These are phyloP conservation scores for Pichia cactophila DNA, from an alignment of 1,139 yeast species.

Conservation along the genomic window DNA sequence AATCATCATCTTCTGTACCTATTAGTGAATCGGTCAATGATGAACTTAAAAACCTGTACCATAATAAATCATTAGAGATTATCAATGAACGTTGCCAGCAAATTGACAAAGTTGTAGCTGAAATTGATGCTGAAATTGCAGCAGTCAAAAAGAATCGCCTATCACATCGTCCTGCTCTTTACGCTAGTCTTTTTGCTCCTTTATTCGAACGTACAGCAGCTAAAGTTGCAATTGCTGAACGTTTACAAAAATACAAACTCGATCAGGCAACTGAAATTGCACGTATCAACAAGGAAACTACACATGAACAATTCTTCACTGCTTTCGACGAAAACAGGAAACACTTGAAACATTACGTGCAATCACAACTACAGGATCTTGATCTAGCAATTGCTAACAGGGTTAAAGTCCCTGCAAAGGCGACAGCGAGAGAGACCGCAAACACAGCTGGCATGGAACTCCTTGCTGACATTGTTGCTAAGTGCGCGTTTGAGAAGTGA, in stretches of 20 bases:
- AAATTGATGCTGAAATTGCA: background rate
- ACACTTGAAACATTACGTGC: slow-evolving; percentile 2
- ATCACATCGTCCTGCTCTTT: background rate
- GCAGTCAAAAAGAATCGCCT: background rate
- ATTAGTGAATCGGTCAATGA: background rate
- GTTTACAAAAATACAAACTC: background rate
- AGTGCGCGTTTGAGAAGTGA: background rate
- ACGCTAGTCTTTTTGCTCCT: background rate
- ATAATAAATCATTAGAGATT: background rate
- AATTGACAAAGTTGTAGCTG: background rate
- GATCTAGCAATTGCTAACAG: slow-evolving; percentile 2
- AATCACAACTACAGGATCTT: background rate
- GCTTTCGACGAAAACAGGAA: slow-evolving; percentile 6
- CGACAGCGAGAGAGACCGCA: background rate
- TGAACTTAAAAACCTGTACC: background rate
- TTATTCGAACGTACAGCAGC: background rate
- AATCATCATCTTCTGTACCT: background rate
- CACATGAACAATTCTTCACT: background rate
- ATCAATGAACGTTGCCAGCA: background rate
- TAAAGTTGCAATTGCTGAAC: background rate
- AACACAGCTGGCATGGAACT: background rate
- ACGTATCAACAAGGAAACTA: slow-evolving; percentile 1
- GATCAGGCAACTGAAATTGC: background rate
- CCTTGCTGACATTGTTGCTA: background rate
- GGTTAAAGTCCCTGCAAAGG: background rate